Percentiles rank a stretch among this genome's conserved stretches.
Conservation (phyloP, 768 basidiomycete species). For the Solioccasus polychromus region DNA sequence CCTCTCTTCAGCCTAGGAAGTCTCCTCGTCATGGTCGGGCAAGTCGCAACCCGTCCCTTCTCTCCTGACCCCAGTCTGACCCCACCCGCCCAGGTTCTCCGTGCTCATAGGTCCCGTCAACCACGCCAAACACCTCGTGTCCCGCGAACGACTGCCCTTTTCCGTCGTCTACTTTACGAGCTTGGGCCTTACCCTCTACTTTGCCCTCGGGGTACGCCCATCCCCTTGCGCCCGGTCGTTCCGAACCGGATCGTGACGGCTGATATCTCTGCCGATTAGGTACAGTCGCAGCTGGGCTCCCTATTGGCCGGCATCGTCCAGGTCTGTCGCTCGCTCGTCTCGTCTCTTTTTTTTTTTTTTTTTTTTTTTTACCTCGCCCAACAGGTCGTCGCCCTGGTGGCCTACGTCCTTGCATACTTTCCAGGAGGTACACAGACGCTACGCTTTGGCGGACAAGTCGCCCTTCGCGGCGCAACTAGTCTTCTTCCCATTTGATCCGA, state of each 20-base stretch:
- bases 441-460: conserved; percentile 74
- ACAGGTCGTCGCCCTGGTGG: conserved; percentile 79
- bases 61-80: too few species aligned
- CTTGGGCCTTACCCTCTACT: conserved; percentile 85
- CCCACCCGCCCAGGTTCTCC: conserved; percentile 72
- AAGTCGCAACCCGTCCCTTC: conserved; percentile 22
- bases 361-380: too few species aligned
- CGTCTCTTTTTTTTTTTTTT: too few species aligned
- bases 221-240: too few species aligned
- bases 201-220: conserved; percentile 71
- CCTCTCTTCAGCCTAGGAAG: conserved; percentile 80
- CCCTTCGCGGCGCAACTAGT: conserved; percentile 79
- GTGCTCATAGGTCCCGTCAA: conserved; percentile 89
- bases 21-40: conserved; percentile 96
- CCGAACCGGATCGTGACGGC: too few species aligned
- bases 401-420: conserved; percentile 94
- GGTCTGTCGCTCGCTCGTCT: conserved; percentile 33
- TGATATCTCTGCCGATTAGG: too few species aligned
- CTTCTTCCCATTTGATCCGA: conserved; percentile 82
- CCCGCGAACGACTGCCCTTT: conserved; percentile 83
- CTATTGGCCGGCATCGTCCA: conserved; percentile 80
- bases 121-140: conserved; percentile 84
- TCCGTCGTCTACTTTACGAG: conserved; percentile 79
- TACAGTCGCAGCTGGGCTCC: conserved; percentile 83
- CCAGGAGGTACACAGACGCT: conserved; percentile 85